Evolutionary conservation across 2,329 filamentous ascomycete genomes (phyloP), one percentile per base, ranked within the genome.

Genomic region (Orbilia ellipsospora): DNA sequence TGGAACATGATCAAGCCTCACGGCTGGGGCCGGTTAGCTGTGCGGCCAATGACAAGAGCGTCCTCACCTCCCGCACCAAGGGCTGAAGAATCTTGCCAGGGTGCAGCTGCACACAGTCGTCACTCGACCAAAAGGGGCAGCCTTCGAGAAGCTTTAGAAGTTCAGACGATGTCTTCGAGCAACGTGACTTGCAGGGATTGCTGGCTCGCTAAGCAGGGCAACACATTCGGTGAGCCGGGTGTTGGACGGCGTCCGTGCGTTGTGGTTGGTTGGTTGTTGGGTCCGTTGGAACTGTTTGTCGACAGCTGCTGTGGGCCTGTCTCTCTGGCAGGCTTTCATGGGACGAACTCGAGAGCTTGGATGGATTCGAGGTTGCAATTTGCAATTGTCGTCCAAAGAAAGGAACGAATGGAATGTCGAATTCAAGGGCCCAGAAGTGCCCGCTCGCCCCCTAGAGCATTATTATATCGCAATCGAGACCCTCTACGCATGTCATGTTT

Each of bases 61-160:
- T 36, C 50, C 55, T 68, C 64, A 50, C 45, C 16, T 54, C 42
- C 40, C 16, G 42, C 52, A 59, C 48, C 60, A 64, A 54, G 67
- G 69, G 55, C 44, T 48, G 60, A 56, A 73, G 64, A 73, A 45
- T 60, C 20, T 23, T 36, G 26, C 18, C 54, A 59, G 67, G 51
- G 36, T 16, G 60, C 61, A 65, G 68, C 69, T 73, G 69, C 62
- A 73, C n/a, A 48, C 54, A 26, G 20, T 62, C 62, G 69, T 66
- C 62, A 66, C 62, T n/a, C 26, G 4, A 23, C 69, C 56, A 15
- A 73, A 73, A 66, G 40, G 12, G 59, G 69, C 48, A 73, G 56
- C 31, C 51, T 73, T 73, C 69, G 40, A 73, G 69, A 73, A 73
- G 61, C 51, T 45, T 51, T 50, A 45, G 67, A 72, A 72, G 59